Base-by-base conservation (phyloP, 1,284 basidiomycete genomes). In the Cutaneotrichosporon arboriforme region DNA sequence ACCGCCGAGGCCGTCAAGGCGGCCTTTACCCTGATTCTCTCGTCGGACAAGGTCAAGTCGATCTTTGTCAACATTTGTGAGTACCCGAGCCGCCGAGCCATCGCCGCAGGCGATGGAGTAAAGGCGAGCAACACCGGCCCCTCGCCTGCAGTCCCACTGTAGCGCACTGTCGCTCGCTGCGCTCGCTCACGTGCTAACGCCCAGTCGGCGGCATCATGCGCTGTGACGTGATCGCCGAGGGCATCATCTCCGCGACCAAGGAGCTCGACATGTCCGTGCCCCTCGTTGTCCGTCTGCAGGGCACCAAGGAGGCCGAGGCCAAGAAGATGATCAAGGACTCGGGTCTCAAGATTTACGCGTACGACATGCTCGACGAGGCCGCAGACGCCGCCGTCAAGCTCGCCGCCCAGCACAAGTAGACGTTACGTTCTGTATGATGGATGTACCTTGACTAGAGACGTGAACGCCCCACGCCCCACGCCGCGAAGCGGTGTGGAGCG, bases 1-100 rank as follows among this genome's bases (percentile, higher is more conserved):
- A 97, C 93, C 8, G 92, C 96, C 34, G 90, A 96, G 67, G 96
- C 94, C 10, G 96, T 99, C 65, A 99, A 98, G 82, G 97, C 94
- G 77, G 96, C 96, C 4, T 99, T 99, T 68, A 92, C 97, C 77
- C 88, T 99, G 61, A 81, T 98, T 38, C 80, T 97, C 40, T 79
- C 84, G 55, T 91, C 97, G 67, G 84, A 86, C 60, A 87, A 90
- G 70, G 94, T 98, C 66, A 93, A 93, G 81, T 90, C 89, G 55
- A 98, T 99, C 72, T 97, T 98, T 77, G 96, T 99, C 77, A 99
- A 99, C 80, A 92, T 94, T 75, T 93, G 69, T 72, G 46, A 55
- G 67, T 65, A 8, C 13, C 26, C 17, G 31, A 35, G 23, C 43
- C 31, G 43, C n/a, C 26, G 26, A 31, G 26, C 26, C 26, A 31